A percentile compares a stretch with the other conserved stretches of the same genome.
phyloP scores from a whole-genome alignment of 257 asterid species.

The Dorcoceras hygrometricum region DNA sequence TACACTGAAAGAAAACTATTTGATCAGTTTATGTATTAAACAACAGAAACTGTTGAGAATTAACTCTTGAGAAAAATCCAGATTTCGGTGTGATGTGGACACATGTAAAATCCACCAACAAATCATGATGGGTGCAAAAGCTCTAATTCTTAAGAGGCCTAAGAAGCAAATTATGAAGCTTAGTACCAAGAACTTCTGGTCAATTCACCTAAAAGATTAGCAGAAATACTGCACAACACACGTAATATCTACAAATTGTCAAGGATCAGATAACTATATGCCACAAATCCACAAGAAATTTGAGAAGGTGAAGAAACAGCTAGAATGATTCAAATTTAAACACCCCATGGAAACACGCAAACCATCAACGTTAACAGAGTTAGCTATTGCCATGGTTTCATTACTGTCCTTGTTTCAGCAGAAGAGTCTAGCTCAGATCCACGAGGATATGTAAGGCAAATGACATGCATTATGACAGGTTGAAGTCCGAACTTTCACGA shows the following conservation, averaged over 20 bases:
- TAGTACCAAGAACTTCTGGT: background rate
- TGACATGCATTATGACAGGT: background rate
- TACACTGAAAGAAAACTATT: conserved; percentile 46
- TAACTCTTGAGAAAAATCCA: background rate
- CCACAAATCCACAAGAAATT: background rate
- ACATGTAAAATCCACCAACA: background rate
- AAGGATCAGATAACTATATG: background rate
- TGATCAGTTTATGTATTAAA: conserved; percentile 26
- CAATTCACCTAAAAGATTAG: background rate
- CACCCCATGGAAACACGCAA: background rate
- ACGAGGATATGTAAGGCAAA: background rate
- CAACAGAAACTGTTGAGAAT: background rate
- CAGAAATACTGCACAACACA: background rate
- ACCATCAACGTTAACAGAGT: background rate
- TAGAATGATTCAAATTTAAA: background rate
- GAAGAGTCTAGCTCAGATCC: background rate
- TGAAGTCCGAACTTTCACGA: background rate
- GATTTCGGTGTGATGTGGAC: background rate
- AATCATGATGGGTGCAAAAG: conserved; percentile 10
- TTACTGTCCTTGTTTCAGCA: too few relatives aligned
- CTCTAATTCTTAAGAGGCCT: background rate
- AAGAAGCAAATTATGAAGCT: background rate
- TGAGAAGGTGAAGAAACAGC: conserved; percentile 5
- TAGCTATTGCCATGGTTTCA: too few relatives aligned
- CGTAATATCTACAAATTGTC: background rate